These are phyloP conservation scores for Carex pumila DNA, from an alignment of 176 grass and related monocot species.

Conservation along the genomic window DNA sequence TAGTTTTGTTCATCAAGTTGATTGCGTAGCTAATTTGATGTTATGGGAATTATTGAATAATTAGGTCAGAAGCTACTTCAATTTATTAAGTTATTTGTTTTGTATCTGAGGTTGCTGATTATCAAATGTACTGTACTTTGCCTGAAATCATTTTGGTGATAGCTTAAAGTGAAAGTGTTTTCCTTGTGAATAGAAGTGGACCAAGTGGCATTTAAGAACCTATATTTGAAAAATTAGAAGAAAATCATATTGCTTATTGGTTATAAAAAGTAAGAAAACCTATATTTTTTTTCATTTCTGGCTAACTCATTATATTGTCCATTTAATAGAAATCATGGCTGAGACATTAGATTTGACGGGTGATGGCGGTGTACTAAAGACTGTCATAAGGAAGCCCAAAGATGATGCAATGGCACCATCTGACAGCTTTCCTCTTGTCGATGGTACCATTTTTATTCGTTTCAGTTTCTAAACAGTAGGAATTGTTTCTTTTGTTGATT, in stretches of 20 bases:
- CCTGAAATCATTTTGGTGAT: neutral
- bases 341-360: constrained; percentile 72
- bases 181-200: neutral
- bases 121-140: neutral
- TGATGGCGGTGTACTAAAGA: constrained; percentile 89
- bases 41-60: neutral
- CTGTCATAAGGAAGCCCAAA: constrained; percentile 57
- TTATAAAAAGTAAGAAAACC: neutral
- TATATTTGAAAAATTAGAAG: neutral
- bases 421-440: constrained; percentile 70
- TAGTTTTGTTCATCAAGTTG: neutral
- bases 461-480: neutral
- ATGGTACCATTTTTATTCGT: constrained; percentile 44
- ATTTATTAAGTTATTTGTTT: neutral
- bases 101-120: neutral
- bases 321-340: constrained; percentile 39
- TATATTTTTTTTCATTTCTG: neutral
- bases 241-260: neutral
- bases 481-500: neutral
- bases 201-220: neutral
- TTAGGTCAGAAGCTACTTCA: neutral
- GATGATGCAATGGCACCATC: constrained; percentile 66
- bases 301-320: neutral
- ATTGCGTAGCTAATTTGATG: neutral
- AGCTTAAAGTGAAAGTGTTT: neutral